Conservation (phyloP, 805 yeast species). For the Kazachstania viticola region DNA sequence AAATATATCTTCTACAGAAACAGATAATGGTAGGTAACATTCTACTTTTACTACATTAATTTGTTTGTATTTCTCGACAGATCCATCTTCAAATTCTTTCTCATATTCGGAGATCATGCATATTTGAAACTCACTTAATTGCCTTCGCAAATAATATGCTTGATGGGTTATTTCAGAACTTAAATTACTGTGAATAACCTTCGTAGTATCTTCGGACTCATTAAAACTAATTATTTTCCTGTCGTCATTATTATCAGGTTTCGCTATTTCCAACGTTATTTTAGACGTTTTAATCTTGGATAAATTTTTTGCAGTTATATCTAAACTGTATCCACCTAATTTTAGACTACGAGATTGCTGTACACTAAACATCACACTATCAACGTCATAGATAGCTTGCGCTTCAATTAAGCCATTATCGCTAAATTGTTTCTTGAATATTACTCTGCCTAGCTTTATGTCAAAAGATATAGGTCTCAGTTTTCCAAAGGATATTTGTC, state of each 20-base stretch:
- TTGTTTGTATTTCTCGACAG: neutral
- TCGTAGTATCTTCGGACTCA: too few species aligned
- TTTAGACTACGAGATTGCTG: conserved; percentile 9
- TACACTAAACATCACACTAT: conserved; percentile 11
- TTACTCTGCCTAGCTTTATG: conserved; percentile 16
- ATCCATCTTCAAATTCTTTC: too few species aligned
- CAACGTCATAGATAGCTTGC: conserved; percentile 10
- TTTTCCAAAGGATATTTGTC: conserved; percentile 15
- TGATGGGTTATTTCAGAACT: too few species aligned
- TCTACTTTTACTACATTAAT: conserved; percentile 3
- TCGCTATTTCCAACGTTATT: conserved; percentile 2
- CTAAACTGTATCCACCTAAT: conserved; percentile 13
- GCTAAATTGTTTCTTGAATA: conserved; percentile 17
- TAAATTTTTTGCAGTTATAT: conserved; percentile 7
- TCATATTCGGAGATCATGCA: too few species aligned
- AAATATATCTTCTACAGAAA: conserved; percentile 25
- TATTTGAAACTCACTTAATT: too few species aligned
- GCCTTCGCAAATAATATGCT: too few species aligned
- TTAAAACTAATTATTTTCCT: conserved; percentile 2
- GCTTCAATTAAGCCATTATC: conserved; percentile 5
- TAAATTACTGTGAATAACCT: too few species aligned
- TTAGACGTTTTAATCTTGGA: conserved; percentile 1
- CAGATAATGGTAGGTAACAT: conserved; percentile 20
- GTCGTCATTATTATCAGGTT: neutral
- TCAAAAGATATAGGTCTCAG: conserved; percentile 16